Base-by-base conservation (phyloP, 2,329 filamentous ascomycete species). In the Aspergillus sclerotialis region DNA sequence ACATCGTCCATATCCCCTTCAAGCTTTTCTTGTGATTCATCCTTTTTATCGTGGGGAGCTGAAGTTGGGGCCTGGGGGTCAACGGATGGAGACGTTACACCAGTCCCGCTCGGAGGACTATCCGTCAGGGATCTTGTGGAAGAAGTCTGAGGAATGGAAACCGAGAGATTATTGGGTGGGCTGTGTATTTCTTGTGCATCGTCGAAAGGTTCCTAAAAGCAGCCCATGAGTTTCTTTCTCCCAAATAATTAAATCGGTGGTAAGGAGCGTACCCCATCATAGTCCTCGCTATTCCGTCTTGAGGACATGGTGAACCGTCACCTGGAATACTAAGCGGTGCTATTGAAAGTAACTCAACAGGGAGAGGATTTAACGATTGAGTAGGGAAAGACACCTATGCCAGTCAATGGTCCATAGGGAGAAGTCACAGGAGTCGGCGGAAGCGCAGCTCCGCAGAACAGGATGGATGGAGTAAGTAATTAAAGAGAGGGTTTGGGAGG, bases 161-260 rank as follows among this genome's bases (percentile, higher is more conserved):
- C 45, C 28, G 47, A 48, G 29, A 56, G 48, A 28, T 43, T 53
- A 14, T 52, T 48, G 32, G 44, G 40, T 38, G 49, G 39, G 36
- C 44, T 45, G 47, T 55, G 42, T 47, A 58, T 44, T 60, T 69
- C 52, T 71, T 75, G 60, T 36, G 85, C 87, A 69, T 94, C 87
- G 65, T 94, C 86, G 53, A 93, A 94, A 11, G 75, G 76, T 51
- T 89, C 82, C 81, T 86, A 56, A 13, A 38, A 17, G n/a, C 30
- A 29, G 28, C 36, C 27, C 29, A 35, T 45, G 39, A 43, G 27
- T 36, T 42, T 32, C 21, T 16, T 25, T 6, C 23, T 23, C 32
- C n/a, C n/a, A 31, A n/a, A n/a, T n/a, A n/a, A n/a, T n/a, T n/a
- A n/a, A n/a, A 28, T 25, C 13, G 16, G 21, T 9, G 13, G n/a